A percentile compares a stretch with the other conserved stretches of the same genome.
These are phyloP conservation scores for Termitomyces sp. DNA, from an alignment of 768 basidiomycete genomes.

Conservation along the genomic window DNA sequence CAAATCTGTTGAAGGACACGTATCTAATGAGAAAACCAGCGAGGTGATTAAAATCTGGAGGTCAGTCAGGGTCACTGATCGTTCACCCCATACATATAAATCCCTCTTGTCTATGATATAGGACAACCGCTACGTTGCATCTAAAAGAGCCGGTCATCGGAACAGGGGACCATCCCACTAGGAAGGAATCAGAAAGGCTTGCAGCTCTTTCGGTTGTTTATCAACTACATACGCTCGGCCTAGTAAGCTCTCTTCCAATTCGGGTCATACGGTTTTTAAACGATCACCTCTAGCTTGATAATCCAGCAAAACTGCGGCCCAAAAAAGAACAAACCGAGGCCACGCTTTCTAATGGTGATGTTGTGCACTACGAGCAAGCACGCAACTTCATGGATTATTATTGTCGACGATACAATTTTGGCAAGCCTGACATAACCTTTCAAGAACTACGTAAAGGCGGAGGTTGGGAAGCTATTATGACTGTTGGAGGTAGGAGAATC, in stretches of 20 bases:
- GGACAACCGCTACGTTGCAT: constrained; percentile 37
- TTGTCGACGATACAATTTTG: constrained; percentile 73
- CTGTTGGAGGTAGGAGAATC: constrained; percentile 73
- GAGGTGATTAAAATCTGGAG: constrained; percentile 34
- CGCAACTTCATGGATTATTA: constrained; percentile 95
- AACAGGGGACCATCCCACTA: constrained; percentile 55
- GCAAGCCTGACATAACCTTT: constrained; percentile 66
- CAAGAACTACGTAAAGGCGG: constrained; percentile 25
- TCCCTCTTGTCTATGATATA: constrained; percentile 11
- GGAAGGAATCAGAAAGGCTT: constrained; percentile 68
- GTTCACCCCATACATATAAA: not conserved
- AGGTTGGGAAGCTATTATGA: constrained; percentile 73
- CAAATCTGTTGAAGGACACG: constrained; percentile 24
- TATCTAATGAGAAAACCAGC: constrained; percentile 18
- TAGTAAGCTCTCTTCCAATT: constrained; percentile 45
- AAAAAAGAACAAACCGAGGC: constrained; percentile 18
- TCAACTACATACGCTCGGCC: constrained; percentile 57
- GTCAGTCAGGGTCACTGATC: constrained; percentile 24
- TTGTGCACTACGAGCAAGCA: constrained; percentile 67
- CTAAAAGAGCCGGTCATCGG: constrained; percentile 45
- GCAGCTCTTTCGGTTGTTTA: constrained; percentile 72
- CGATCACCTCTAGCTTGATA: constrained; percentile 31
- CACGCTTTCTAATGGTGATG: constrained; percentile 57
- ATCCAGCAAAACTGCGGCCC: constrained; percentile 26
- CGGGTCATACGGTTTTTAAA: not conserved